phyloP scores from a whole-genome alignment of 1,139 yeast genomes.

The Hyphopichia wangnamkhiaoensis region DNA sequence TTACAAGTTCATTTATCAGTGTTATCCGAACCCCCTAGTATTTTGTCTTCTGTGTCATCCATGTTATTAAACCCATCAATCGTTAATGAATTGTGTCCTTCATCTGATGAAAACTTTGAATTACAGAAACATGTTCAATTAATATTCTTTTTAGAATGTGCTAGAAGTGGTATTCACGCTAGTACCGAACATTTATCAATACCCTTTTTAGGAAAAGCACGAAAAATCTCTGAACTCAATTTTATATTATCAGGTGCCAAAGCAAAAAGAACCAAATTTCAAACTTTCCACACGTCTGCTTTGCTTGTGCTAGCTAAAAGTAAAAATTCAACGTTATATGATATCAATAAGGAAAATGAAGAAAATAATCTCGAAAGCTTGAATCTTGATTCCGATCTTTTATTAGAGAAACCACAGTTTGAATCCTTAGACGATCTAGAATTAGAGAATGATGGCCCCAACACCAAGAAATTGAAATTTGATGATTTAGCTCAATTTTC shows the following conservation, averaged over 20 bases:
- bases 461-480: slow-evolving; percentile 43
- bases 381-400: slow-evolving; percentile 71
- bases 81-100: slow-evolving; percentile 30
- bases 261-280: slow-evolving; percentile 86
- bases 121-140: slow-evolving; percentile 41
- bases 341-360: slow-evolving; percentile 14
- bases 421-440: slow-evolving; percentile 60
- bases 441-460: slow-evolving; percentile 26
- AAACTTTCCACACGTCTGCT: slow-evolving; percentile 67
- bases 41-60: slow-evolving; percentile 43
- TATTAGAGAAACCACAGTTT: slow-evolving; percentile 72
- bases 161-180: slow-evolving; percentile 62
- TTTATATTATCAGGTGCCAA: slow-evolving; percentile 82
- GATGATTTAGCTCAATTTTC: slow-evolving; percentile 26
- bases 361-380: slow-evolving; percentile 50
- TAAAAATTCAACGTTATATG: slow-evolving; percentile 28
- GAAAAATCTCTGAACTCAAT: slow-evolving; percentile 57
- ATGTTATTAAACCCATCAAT: slow-evolving; percentile 35
- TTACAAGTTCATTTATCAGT: slow-evolving; percentile 63
- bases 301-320: slow-evolving; percentile 79
- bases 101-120: slow-evolving; percentile 22
- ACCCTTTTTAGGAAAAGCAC: slow-evolving; percentile 54
- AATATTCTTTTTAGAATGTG: slow-evolving; percentile 62
- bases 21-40: slow-evolving; percentile 57
- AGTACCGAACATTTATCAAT: slow-evolving; percentile 59